Evolutionary conservation across 2,329 filamentous ascomycete species (phyloP), one percentile per base, ranked within the genome.

Genomic region (Ophiostoma tasmaniense): DNA sequence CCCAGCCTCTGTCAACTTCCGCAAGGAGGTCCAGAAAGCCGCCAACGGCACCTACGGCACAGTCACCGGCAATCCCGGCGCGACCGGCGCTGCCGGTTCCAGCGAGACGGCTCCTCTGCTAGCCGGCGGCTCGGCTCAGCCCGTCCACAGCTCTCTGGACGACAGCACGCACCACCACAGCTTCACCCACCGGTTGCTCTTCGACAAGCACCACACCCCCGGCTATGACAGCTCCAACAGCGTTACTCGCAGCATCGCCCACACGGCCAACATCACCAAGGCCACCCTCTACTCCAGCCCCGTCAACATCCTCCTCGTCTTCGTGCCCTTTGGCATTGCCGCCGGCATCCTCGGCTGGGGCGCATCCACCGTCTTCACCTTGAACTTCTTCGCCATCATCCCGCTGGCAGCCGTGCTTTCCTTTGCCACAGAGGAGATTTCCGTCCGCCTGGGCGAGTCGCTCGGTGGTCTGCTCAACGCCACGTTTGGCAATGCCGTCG

Each of bases 371-470:
- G 85, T 92, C 72, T 93, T 93, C 78, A 81, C 87, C 66, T 84
- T 93, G 77, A 93, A 93, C 80, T 93, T 93, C 80, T 84, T 93
- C 73, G 90, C 90, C 71, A 97, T 97, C 73, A 89, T 97, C 70
- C 93, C 93, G 0, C 83, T 97, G 55, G 94, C 94, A 2, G 91
- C 90, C 17, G 89, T 97, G 82, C 83, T 98, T 30, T 90, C 90
- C 74, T 96, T 90, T 75, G 91, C 92, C 0, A 97, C 90, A 1
- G 90, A 93, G 78, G 89, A 93, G 78, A 86, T 93, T 70, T 88
- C 89, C 2, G 81, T 84, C 17, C 89, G 89, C 76, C 80, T 93
- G 30, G 90, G 90, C 65, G 88, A 92, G 74, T 90, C 90, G 1
- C 78, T 93, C 35, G 90, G 90, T 69, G 90, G 90, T 22, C 78